These are phyloP conservation scores for Hypoxylon intermedium DNA, from an alignment of 495 filamentous ascomycete genomes.

Conservation along the genomic window DNA sequence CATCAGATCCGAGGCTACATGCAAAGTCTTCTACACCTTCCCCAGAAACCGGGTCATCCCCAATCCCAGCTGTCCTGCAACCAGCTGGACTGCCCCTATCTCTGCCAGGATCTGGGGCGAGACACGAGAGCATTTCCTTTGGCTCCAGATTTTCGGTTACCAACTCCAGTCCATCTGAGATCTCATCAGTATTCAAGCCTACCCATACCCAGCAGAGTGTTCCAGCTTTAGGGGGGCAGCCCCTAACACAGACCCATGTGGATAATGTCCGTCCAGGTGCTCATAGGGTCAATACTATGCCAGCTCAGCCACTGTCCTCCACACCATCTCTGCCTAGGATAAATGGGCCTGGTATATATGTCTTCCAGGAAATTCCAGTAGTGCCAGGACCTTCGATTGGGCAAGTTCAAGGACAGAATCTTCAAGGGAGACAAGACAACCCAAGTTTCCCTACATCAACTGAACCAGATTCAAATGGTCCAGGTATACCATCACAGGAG, in stretches of 20 bases:
- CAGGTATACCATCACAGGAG: not conserved
- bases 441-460: not conserved
- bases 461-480: not conserved
- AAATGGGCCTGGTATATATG: constrained; percentile 28
- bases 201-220: constrained; percentile 34
- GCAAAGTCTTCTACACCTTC: not conserved
- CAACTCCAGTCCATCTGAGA: constrained; percentile 18
- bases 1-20: constrained; percentile 18
- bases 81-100: constrained; percentile 14
- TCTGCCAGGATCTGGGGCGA: constrained; percentile 33
- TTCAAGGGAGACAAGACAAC: not conserved
- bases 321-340: constrained; percentile 19
- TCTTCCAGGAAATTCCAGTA: constrained; percentile 25
- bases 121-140: constrained; percentile 33
- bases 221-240: constrained; percentile 1
- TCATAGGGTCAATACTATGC: constrained; percentile 34
- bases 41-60: constrained; percentile 1
- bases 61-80: constrained; percentile 23
- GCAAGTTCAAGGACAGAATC: not conserved
- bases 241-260: not conserved
- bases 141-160: not conserved
- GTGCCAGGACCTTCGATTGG: not conserved
- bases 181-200: constrained; percentile 49
- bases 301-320: constrained; percentile 7
- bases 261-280: constrained; percentile 13